These are phyloP conservation scores for Clarkia xantiana DNA, from an alignment of 345 rosid genomes.

Conservation along the genomic window DNA sequence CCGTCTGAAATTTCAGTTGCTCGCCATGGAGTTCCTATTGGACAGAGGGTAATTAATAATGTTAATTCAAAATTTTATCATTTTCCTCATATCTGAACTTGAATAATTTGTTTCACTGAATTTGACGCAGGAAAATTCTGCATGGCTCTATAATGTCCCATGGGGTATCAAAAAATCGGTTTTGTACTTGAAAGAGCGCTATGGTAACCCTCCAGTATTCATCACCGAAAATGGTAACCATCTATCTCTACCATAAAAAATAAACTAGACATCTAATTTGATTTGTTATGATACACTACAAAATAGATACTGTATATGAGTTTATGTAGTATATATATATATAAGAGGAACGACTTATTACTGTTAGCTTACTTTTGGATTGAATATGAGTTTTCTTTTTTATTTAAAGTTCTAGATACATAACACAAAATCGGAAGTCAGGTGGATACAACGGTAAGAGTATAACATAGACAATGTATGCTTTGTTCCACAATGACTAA, in stretches of 20 bases:
- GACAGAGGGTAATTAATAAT: not conserved
- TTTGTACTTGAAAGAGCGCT: conserved; percentile 38
- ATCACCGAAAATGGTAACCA: conserved; percentile 43
- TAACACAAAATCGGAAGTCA: too few relatives aligned
- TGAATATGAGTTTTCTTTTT: not conserved
- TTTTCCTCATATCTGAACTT: not conserved
- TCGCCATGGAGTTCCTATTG: not conserved
- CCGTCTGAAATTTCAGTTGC: conserved; percentile 1
- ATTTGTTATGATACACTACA: too few relatives aligned
- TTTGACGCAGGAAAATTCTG: conserved; percentile 33
- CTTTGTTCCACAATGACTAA: too few relatives aligned
- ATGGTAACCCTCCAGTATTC: conserved; percentile 28
- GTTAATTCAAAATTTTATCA: not conserved
- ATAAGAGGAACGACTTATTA: too few relatives aligned
- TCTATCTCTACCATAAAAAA: too few relatives aligned
- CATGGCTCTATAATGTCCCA: conserved; percentile 55
- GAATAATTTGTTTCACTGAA: not conserved
- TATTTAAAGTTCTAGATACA: too few relatives aligned
- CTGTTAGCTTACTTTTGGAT: too few relatives aligned
- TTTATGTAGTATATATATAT: too few relatives aligned
- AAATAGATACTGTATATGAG: too few relatives aligned
- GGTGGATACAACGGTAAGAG: too few relatives aligned
- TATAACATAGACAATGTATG: too few relatives aligned
- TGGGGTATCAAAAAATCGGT: conserved; percentile 47
- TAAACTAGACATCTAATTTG: too few relatives aligned